Evolutionary conservation across 2,329 filamentous ascomycete species (phyloP), one percentile per base, ranked within the genome.

Genomic region (Ophiocordyceps camponoti-floridani): DNA sequence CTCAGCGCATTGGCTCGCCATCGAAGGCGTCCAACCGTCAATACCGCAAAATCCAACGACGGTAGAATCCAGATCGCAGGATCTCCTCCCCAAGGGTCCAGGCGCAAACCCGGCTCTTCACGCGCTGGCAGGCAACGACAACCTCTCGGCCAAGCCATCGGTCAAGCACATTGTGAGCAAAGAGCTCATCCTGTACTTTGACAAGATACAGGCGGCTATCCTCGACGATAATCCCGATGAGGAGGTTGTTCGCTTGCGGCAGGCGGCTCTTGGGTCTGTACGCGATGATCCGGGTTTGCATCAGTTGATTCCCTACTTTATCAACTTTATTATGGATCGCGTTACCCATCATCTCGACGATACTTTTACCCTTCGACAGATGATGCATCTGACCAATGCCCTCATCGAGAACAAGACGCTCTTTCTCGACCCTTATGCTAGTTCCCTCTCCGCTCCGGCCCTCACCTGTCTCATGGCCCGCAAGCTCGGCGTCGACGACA

Each of bases 81-180:
- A 95, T 55, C 72, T 95, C 28, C 72, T 93, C 16, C 84, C 88
- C 30, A 96, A 95, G 65, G 89, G 88, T 6, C 81, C 86, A 4
- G 85, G 85, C 49, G 84, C 85, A 19, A 94, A 94, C 56, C 80
- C 84, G 5, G 83, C 85, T 41, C 72, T 95, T 40, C 58, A 83
- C 9, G 83, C 85, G 44, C 72, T 95, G 37, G 84, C 86, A 26
- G 88, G 88, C 42, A 81, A 83, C 55, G 87, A 94, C 54, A 87
- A 84, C 52, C 73, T 88, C 45, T 73, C 79, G 40, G 80, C 94
- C 63, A 89, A 89, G 58, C 89, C 91, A 2, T 72, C 88, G 12
- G 88, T 98, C 51, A 96, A 96, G 64, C 91, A 98, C 58, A 83
- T 95, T 43, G 75, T 98, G 41, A 94, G 86, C 51, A 94, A 94